Evolutionary conservation across 495 filamentous ascomycete genomes (phyloP).

Genomic region (Aspergillus avenaceus): DNA sequence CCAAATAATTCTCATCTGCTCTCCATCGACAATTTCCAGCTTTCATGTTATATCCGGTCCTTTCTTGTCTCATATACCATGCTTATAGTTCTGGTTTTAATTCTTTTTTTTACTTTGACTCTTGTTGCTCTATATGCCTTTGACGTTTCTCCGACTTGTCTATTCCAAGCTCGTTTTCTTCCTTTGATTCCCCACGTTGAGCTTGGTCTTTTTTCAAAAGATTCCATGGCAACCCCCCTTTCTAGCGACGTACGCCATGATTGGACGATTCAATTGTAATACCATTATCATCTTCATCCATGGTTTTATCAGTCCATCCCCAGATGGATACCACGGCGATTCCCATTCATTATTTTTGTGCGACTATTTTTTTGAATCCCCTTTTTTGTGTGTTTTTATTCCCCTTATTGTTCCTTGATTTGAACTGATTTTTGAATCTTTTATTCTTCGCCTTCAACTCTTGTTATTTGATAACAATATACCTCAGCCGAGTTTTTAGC

Average conservation of each 20-base stretch:
- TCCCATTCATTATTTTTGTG: conserved; percentile 5
- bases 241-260: conserved; percentile 8
- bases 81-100: no score
- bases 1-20: conserved; percentile 1
- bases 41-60: not conserved
- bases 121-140: conserved; percentile 9
- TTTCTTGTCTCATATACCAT: not conserved
- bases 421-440: not conserved
- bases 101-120: not conserved
- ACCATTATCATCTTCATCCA: no score
- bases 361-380: conserved; percentile 8
- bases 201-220: not conserved
- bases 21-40: not conserved
- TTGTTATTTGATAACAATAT: conserved; percentile 6
- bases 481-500: conserved; percentile 13
- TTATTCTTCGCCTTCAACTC: conserved; percentile 4
- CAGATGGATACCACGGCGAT: conserved; percentile 2
- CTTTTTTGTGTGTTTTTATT: no score
- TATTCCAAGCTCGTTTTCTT: not conserved
- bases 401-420: conserved; percentile 10
- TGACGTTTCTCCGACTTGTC: conserved; percentile 3
- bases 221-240: not conserved
- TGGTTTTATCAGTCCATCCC: not conserved
- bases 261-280: conserved; percentile 7
- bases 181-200: not conserved